Evolutionary conservation across 202 grass and related monocot species (phyloP).

Genomic region (Panicum hallii): DNA sequence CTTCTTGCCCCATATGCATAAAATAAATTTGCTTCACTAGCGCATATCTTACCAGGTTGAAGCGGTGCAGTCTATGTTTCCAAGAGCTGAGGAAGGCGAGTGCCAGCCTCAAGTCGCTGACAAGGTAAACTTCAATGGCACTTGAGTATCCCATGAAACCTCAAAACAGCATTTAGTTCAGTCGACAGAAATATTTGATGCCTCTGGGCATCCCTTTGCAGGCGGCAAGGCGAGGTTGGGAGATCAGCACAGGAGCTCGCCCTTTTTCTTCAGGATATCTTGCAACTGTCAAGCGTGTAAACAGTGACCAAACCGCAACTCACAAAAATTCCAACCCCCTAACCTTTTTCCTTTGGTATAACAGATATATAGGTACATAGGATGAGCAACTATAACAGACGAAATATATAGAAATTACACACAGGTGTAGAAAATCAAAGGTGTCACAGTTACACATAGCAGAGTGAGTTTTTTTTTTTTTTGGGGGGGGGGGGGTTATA

Average conservation of each 20-base stretch:
- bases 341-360: neutral
- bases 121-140: constrained; percentile 53
- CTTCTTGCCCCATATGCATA: constrained; percentile 1
- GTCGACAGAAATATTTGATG: constrained; percentile 17
- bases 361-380: constrained; percentile 21
- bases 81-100: constrained; percentile 64
- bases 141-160: neutral
- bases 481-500: neutral
- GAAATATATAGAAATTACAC: constrained; percentile 26
- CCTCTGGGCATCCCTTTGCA: constrained; percentile 42
- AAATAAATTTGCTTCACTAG: constrained; percentile 38
- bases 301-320: neutral
- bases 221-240: constrained; percentile 58
- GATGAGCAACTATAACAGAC: constrained; percentile 10
- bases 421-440: constrained; percentile 2
- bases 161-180: constrained; percentile 2
- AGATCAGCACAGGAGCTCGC: constrained; percentile 59
- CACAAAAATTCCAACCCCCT: neutral
- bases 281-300: constrained; percentile 30
- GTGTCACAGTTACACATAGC: neutral
- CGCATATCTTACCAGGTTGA: constrained; percentile 50
- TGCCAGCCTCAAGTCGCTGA: constrained; percentile 43
- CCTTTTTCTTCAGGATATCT: constrained; percentile 63
- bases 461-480: neutral
- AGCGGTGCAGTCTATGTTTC: constrained; percentile 65